Base-by-base conservation (phyloP, 1,139 yeast species). In the Arxiozyma telluris region DNA sequence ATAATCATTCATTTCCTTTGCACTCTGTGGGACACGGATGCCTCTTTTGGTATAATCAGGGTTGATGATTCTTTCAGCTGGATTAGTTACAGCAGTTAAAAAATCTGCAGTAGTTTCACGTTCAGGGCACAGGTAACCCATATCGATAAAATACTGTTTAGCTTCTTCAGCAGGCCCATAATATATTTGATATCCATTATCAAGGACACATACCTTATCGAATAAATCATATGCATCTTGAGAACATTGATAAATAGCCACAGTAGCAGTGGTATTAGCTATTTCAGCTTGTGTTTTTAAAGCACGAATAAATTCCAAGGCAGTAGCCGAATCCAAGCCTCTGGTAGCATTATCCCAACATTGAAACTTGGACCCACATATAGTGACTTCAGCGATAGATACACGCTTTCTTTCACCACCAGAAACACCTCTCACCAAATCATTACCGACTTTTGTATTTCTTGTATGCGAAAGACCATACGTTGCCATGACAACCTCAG, bases 21-120 rank as follows among this genome's bases (percentile, higher is more conserved):
- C 79, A 12, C 90, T 82, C 54, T 77, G 75, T 47, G 96, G 96
- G 44, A 85, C 89, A 55, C 71, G 72, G 56, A 64, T 77, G 1
- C 91, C 94, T 20, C 72, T 68, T 55, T 70, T 70, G 4, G 59
- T 27, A 52, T 52, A 61, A 5, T 64, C 68, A 51, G 57, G 50
- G 47, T 65, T 65, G 7, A 79, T 69, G 17, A 73, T 69, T 69
- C 94, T 79, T 68, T 85, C 94, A 4, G 75, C 71, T 8, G 95
- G 91, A 62, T 83, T 83, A 2, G 95, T 85, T 51, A 87, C 73
- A 1, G 94, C 81, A 1, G 96, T 87, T 64, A 88, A 73, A 69
- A 80, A 88, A 68, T 88, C 96, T 18, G 91, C 88, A 56, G 93
- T 84, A 11, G 95, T 84, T 72, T 85, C 90, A 69, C 96, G 82